phyloP scores from a whole-genome alignment of 1,284 basidiomycete species.

The Pseudozyma pruni region DNA sequence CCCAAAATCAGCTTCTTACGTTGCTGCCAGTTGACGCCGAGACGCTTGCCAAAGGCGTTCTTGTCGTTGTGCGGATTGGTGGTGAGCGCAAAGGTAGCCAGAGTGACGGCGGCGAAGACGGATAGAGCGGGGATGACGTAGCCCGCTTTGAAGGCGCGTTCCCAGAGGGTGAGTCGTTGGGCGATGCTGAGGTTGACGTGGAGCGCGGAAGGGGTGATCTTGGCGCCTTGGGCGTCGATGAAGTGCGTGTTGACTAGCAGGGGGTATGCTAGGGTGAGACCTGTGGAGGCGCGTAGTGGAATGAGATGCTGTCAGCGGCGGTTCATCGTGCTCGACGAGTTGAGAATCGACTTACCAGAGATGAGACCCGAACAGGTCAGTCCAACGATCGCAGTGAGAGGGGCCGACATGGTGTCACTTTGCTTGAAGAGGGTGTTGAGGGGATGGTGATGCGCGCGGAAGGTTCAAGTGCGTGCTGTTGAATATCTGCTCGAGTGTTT shows the following conservation, averaged over 20 bases:
- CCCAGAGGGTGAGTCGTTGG: constrained; percentile 39
- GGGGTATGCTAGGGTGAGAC: constrained; percentile 27
- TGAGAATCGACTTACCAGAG: constrained; percentile 14
- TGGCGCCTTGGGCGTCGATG: constrained; percentile 30
- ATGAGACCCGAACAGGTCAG: constrained; percentile 32
- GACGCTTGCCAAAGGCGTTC: constrained; percentile 7
- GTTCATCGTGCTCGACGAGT: neutral
- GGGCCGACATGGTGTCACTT: constrained; percentile 16
- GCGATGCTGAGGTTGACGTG: constrained; percentile 30
- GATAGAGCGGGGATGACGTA: constrained; percentile 20
- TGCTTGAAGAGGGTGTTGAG: neutral
- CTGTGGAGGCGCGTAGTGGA: neutral
- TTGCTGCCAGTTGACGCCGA: constrained; percentile 14
- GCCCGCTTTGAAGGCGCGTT: constrained; percentile 27
- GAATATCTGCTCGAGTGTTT: too few species aligned
- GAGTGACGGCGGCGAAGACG: constrained; percentile 8
- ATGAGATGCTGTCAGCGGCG: neutral
- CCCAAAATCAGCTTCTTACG: constrained; percentile 21
- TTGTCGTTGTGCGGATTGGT: constrained; percentile 6
- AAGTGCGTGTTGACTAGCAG: constrained; percentile 33
- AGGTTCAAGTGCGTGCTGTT: too few species aligned
- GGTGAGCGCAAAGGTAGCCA: constrained; percentile 17
- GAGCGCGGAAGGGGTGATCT: constrained; percentile 20
- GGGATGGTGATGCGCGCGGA: too few species aligned
- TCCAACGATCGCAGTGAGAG: constrained; percentile 28